Evolutionary conservation across 495 filamentous ascomycete genomes (phyloP).

Genomic region (Penicillium subrubescens): DNA sequence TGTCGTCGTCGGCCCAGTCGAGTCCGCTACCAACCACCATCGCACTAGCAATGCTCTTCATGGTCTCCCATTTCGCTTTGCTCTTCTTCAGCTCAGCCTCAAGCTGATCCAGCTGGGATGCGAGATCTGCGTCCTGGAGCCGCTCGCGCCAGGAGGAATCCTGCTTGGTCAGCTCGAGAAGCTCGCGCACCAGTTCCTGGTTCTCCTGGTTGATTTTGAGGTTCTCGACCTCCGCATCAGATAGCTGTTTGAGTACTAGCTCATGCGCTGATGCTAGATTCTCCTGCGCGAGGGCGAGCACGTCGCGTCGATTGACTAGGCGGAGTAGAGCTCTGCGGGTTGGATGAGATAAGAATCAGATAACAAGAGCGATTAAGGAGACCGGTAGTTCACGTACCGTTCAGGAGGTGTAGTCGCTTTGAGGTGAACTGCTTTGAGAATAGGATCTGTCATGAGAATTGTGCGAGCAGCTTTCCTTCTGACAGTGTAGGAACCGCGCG

Average conservation of each 20-base stretch:
- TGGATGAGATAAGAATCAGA: slow-evolving; percentile 9
- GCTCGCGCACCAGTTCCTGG: slow-evolving; percentile 57
- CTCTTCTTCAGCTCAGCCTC: slow-evolving; percentile 58
- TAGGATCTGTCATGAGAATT: slow-evolving; percentile 69
- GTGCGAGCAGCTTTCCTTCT: slow-evolving; percentile 66
- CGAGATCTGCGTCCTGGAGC: slow-evolving; percentile 52
- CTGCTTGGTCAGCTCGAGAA: slow-evolving; percentile 62
- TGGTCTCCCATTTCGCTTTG: slow-evolving; percentile 65
- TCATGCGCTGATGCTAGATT: slow-evolving; percentile 55
- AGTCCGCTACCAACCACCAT: slow-evolving; percentile 81
- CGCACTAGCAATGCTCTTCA: slow-evolving; percentile 74
- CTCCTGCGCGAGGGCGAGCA: slow-evolving; percentile 60
- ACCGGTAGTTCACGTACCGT: slow-evolving; percentile 49
- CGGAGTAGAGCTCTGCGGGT: slow-evolving; percentile 62
- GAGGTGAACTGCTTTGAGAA: slow-evolving; percentile 73
- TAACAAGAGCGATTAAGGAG: not conserved
- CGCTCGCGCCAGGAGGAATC: slow-evolving; percentile 54
- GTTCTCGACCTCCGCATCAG: slow-evolving; percentile 57
- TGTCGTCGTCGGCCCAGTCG: slow-evolving; percentile 75
- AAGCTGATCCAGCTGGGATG: slow-evolving; percentile 54
- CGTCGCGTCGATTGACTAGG: slow-evolving; percentile 67
- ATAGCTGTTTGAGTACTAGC: slow-evolving; percentile 49
- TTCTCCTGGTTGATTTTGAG: slow-evolving; percentile 59
- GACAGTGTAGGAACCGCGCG: slow-evolving; percentile 66
- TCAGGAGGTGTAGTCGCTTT: slow-evolving; percentile 67